phyloP scores from a whole-genome alignment of 2,329 filamentous ascomycete species.

The Trichoderma arundinaceum region DNA sequence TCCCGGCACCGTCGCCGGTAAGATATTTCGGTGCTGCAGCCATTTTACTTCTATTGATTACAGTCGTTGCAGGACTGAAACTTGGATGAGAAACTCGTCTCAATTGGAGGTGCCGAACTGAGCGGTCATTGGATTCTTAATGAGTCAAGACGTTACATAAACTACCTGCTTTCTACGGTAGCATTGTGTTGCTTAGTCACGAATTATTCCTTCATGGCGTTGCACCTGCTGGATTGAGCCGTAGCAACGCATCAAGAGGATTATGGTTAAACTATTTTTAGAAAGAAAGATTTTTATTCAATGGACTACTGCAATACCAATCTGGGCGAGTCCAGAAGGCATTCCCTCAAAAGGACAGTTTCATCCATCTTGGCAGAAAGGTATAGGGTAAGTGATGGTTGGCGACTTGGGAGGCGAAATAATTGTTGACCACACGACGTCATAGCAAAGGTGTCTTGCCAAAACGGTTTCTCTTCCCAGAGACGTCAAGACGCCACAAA shows the following conservation, averaged over 20 bases:
- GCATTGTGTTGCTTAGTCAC: constrained; percentile 23
- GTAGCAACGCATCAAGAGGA: background rate
- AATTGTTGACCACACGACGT: background rate
- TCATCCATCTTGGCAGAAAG: background rate
- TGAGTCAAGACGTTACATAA: constrained; percentile 2
- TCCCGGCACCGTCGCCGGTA: constrained; percentile 76
- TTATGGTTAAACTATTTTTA: background rate
- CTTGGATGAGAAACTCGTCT: background rate
- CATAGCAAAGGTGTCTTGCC: constrained; percentile 1
- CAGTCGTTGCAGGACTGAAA: background rate
- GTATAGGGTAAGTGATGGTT: constrained; percentile 18
- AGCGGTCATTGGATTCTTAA: constrained; percentile 5
- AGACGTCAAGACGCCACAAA: background rate
- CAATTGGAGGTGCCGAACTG: background rate
- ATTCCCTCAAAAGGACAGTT: background rate
- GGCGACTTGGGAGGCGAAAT: constrained; percentile 12
- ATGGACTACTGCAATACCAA: background rate
- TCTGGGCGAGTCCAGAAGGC: background rate
- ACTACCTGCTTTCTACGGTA: background rate
- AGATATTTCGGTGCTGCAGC: constrained; percentile 63
- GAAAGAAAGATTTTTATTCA: background rate
- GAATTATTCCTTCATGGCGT: background rate
- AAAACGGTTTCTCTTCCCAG: background rate
- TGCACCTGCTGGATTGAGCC: constrained; percentile 3
- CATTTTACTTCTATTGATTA: constrained; percentile 35